These are phyloP conservation scores for Rhododendron ferrugineum DNA, from an alignment of 148 eudicot species.

Conservation along the genomic window DNA sequence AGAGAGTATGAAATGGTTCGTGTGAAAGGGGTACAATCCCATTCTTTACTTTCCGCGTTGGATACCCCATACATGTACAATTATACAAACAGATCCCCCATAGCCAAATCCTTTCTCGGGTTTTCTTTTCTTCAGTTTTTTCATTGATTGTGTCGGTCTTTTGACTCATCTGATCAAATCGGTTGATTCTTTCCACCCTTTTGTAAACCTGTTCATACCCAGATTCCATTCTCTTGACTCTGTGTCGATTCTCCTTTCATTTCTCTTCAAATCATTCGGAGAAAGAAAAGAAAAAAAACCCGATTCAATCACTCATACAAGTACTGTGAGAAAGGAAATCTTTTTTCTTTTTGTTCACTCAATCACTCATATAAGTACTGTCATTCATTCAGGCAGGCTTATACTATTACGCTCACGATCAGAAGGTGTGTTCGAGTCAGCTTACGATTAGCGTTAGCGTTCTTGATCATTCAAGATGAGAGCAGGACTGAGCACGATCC, in stretches of 20 bases:
- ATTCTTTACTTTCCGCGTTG: not conserved
- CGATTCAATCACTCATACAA: not conserved
- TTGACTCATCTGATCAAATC: not conserved
- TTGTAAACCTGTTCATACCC: not conserved
- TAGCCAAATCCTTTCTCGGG: not conserved
- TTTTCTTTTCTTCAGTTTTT: not conserved
- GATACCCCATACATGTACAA: not conserved
- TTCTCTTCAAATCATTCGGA: not conserved
- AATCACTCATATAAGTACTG: no score
- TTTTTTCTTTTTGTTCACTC: no score
- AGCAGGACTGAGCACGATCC: constrained; percentile 80
- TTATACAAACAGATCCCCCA: not conserved
- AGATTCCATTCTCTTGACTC: not conserved
- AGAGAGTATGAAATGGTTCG: not conserved
- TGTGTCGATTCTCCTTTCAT: not conserved
- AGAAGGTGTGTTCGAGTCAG: no score
- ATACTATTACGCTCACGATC: no score
- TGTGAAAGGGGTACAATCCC: not conserved
- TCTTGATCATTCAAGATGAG: constrained; percentile 38
- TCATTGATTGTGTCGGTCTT: not conserved
- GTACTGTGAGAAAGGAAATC: not conserved
- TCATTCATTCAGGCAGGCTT: no score
- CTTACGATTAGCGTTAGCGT: not conserved
- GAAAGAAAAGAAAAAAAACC: not conserved
- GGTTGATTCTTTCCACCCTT: not conserved